Evolutionary conservation across 768 basidiomycete genomes (phyloP).

Genomic region (Auricularia cornea): DNA sequence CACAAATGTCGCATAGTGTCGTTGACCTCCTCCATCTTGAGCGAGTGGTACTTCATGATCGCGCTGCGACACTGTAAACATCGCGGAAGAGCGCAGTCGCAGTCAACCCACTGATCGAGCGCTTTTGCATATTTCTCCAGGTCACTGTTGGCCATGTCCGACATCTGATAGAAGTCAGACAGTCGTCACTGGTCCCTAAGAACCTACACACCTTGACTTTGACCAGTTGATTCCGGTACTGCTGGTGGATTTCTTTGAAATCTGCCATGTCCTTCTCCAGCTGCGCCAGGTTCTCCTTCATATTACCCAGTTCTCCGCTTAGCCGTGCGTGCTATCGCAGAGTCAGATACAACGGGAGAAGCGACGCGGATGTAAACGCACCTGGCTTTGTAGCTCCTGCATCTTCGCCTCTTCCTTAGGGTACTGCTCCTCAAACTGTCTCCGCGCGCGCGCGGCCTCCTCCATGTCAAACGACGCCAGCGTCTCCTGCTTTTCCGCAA

Average conservation of each 20-base stretch:
- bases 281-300: constrained; percentile 55
- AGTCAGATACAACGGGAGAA: neutral
- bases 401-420: constrained; percentile 62
- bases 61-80: constrained; percentile 51
- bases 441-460: constrained; percentile 71
- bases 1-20: constrained; percentile 94
- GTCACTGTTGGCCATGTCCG: constrained; percentile 95
- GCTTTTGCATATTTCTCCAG: constrained; percentile 97
- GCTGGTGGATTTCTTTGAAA: constrained; percentile 78
- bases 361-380: constrained; percentile 23
- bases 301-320: constrained; percentile 73
- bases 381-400: constrained; percentile 60
- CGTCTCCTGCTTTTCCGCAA: constrained; percentile 56
- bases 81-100: no score
- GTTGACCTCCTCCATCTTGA: constrained; percentile 99
- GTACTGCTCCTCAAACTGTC: constrained; percentile 80
- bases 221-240: constrained; percentile 84
- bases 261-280: constrained; percentile 68
- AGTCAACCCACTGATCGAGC: constrained; percentile 73
- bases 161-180: constrained; percentile 49
- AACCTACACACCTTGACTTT: constrained; percentile 71
- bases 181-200: neutral
- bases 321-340: constrained; percentile 61
- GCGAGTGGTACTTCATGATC: constrained; percentile 94
- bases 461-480: constrained; percentile 78